A percentile compares a stretch with the other conserved stretches of the same genome.
Evolutionary conservation across 768 basidiomycete species (phyloP).

Genomic region (Termitomyces sp.): DNA sequence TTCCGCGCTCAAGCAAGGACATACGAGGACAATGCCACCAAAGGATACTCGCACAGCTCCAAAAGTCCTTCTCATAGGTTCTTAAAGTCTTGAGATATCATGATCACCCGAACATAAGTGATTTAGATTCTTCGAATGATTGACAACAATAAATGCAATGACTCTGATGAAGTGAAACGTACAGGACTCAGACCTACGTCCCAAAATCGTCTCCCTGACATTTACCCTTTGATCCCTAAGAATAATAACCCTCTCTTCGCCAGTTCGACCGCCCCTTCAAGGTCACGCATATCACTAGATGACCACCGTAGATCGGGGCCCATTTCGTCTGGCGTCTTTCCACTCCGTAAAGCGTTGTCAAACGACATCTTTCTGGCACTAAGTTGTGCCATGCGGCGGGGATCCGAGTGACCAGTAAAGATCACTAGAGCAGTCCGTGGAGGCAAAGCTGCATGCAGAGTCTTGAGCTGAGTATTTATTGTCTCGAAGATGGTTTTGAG

Average conservation of each 20-base stretch:
- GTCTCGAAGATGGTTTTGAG: constrained; percentile 33
- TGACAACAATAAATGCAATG: neutral
- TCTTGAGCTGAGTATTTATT: constrained; percentile 56
- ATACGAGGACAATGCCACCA: no score
- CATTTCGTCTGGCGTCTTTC: constrained; percentile 52
- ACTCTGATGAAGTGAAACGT: neutral
- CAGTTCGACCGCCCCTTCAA: constrained; percentile 76
- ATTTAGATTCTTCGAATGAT: neutral
- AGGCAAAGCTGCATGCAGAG: constrained; percentile 66
- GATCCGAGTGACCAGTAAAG: constrained; percentile 87
- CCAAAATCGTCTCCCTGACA: neutral
- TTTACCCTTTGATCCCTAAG: constrained; percentile 49
- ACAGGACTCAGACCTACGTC: neutral
- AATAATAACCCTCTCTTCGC: constrained; percentile 84
- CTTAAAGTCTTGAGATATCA: neutral
- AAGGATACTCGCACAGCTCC: neutral
- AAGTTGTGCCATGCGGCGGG: constrained; percentile 70
- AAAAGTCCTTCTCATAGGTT: neutral
- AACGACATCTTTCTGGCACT: constrained; percentile 67
- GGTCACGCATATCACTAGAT: constrained; percentile 62
- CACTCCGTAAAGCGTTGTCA: constrained; percentile 55
- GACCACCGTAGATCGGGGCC: constrained; percentile 64
- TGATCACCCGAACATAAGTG: neutral
- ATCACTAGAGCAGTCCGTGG: constrained; percentile 77
- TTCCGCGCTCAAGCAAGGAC: no score